Percentiles rank a stretch among this genome's conserved stretches.
These are phyloP conservation scores for Fusarium equiseti DNA, from an alignment of 2,329 filamentous ascomycete species.

Conservation along the genomic window DNA sequence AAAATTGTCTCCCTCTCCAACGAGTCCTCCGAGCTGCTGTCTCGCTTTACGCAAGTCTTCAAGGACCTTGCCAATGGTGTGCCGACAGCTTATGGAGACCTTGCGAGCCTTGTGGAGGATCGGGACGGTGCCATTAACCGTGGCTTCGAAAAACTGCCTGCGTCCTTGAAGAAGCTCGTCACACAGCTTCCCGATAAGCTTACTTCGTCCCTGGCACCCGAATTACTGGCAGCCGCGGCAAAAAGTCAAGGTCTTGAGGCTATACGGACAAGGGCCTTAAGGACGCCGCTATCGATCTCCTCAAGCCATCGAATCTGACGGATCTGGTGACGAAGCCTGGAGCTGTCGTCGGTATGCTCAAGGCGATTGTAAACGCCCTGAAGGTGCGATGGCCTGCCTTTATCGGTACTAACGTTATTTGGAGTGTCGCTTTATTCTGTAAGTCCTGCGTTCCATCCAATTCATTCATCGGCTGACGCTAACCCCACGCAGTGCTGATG, in stretches of 20 bases:
- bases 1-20: constrained; percentile 85
- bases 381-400: constrained; percentile 91
- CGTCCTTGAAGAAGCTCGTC: constrained; percentile 86
- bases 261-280: constrained; percentile 68
- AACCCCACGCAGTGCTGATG: constrained; percentile 73
- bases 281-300: constrained; percentile 73
- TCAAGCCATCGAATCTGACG: constrained; percentile 78
- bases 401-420: constrained; percentile 89
- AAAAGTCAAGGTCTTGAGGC: constrained; percentile 76
- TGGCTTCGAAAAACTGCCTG: constrained; percentile 76
- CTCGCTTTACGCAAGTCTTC: constrained; percentile 88
- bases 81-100: constrained; percentile 91
- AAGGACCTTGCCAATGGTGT: constrained; percentile 93
- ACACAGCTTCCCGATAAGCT: constrained; percentile 86
- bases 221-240: constrained; percentile 82
- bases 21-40: constrained; percentile 84
- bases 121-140: constrained; percentile 70
- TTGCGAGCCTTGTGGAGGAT: constrained; percentile 73
- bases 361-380: constrained; percentile 90
- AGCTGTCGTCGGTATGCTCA: constrained; percentile 85
- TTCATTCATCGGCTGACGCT: neutral
- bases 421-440: constrained; percentile 90
- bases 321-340: constrained; percentile 87
- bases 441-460: constrained; percentile 54
- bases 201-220: constrained; percentile 80